Conservation (phyloP, 2,329 filamentous ascomycete species). For the Aspergillus spinulosporus region DNA sequence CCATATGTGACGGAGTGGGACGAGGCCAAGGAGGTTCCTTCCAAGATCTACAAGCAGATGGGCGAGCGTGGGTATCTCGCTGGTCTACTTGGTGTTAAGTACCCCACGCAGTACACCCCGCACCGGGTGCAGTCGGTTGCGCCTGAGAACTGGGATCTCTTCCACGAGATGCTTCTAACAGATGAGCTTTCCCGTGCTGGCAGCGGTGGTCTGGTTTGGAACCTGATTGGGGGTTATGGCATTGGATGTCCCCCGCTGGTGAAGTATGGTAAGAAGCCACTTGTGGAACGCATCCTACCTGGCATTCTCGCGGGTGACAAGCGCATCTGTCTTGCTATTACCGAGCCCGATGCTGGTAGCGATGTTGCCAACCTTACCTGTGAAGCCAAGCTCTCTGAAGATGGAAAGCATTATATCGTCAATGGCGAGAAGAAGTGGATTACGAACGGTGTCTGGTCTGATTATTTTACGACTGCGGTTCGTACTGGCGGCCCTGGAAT, state of each 20-base stretch:
- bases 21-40: constrained; percentile 85
- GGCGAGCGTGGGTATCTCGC: constrained; percentile 86
- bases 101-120: constrained; percentile 71
- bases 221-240: constrained; percentile 91
- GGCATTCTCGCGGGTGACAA: constrained; percentile 89
- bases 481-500: constrained; percentile 85
- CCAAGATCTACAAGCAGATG: constrained; percentile 92
- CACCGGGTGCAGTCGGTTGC: constrained; percentile 74
- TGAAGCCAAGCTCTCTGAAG: constrained; percentile 89
- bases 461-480: constrained; percentile 97
- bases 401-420: constrained; percentile 98
- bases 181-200: constrained; percentile 89
- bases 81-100: constrained; percentile 77
- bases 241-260: constrained; percentile 90
- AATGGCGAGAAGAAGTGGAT: constrained; percentile 99
- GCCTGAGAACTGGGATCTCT: constrained; percentile 92
- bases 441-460: constrained; percentile 93
- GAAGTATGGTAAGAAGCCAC: constrained; percentile 83
- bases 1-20: constrained; percentile 96
- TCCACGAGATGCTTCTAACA: constrained; percentile 94
- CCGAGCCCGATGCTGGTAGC: constrained; percentile 90
- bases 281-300: constrained; percentile 85
- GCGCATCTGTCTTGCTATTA: constrained; percentile 96
- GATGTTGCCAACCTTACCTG: constrained; percentile 95
- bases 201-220: constrained; percentile 95